phyloP scores from a whole-genome alignment of 768 basidiomycete species.

The Tremella mesenterica region DNA sequence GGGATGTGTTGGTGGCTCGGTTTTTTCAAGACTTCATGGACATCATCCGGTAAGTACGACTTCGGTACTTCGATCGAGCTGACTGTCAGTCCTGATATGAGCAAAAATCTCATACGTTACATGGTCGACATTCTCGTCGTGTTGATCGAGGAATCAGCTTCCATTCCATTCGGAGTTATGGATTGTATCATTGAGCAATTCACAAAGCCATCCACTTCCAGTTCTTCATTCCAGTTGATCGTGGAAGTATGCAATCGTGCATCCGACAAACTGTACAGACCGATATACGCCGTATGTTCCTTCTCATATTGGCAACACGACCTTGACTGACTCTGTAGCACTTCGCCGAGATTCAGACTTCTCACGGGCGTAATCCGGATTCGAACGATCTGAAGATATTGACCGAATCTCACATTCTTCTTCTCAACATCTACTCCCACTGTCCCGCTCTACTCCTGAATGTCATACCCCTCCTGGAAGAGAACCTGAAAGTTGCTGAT shows the following conservation, averaged over 20 bases:
- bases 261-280: constrained; percentile 75
- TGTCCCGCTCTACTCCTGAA: constrained; percentile 76
- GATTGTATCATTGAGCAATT: constrained; percentile 57
- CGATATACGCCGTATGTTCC: constrained; percentile 55
- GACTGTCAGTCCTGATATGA: constrained; percentile 29
- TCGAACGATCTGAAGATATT: constrained; percentile 32
- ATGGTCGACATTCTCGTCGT: constrained; percentile 73
- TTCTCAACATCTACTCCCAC: constrained; percentile 68
- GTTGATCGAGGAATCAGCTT: constrained; percentile 73
- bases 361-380: constrained; percentile 40
- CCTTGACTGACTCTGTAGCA: constrained; percentile 47
- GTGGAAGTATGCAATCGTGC: constrained; percentile 76
- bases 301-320: neutral
- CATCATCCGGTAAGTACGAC: constrained; percentile 53
- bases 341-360: constrained; percentile 71
- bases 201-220: constrained; percentile 20
- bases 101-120: constrained; percentile 49
- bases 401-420: constrained; percentile 68
- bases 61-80: neutral
- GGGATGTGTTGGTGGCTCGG: constrained; percentile 67
- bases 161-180: constrained; percentile 68
- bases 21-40: constrained; percentile 77
- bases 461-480: constrained; percentile 86
- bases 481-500: constrained; percentile 67
- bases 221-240: constrained; percentile 62